Conservation (phyloP, 2,329 filamentous ascomycete species). For the Sporothrix brunneoviolacea region DNA sequence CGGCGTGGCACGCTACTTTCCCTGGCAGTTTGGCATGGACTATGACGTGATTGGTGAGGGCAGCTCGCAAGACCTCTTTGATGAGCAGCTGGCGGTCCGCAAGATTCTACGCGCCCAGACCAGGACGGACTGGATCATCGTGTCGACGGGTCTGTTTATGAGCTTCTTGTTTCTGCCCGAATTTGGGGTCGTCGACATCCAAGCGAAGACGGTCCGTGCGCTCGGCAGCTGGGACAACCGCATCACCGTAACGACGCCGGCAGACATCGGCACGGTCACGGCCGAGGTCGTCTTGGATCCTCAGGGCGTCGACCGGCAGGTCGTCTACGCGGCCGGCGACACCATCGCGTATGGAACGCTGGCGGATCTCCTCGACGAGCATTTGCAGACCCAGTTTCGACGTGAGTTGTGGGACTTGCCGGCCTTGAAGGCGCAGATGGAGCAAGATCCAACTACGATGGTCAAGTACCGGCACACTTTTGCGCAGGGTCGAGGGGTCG, state of each 20-base stretch:
- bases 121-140: slow-evolving; percentile 51
- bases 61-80: slow-evolving; percentile 58
- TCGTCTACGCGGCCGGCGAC: slow-evolving; percentile 56
- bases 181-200: slow-evolving; percentile 56
- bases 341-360: slow-evolving; percentile 51
- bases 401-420: slow-evolving; percentile 44
- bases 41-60: slow-evolving; percentile 58
- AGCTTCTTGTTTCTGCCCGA: slow-evolving; percentile 48
- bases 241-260: slow-evolving; percentile 56
- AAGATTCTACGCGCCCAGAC: slow-evolving; percentile 41
- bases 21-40: slow-evolving; percentile 70
- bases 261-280: slow-evolving; percentile 56
- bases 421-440: slow-evolving; percentile 39
- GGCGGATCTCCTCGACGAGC: slow-evolving; percentile 44
- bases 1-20: slow-evolving; percentile 47
- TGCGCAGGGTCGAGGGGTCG: slow-evolving; percentile 49
- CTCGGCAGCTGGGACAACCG: slow-evolving; percentile 55
- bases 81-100: slow-evolving; percentile 58
- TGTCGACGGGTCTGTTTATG: slow-evolving; percentile 63
- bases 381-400: slow-evolving; percentile 34
- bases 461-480: slow-evolving; percentile 58
- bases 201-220: slow-evolving; percentile 38
- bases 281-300: slow-evolving; percentile 48
- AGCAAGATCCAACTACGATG: slow-evolving; percentile 41
- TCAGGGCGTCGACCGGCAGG: slow-evolving; percentile 27